A percentile compares a stretch with the other conserved stretches of the same genome.
Conservation (phyloP, 208 protist genomes). For the Trypanosoma boissoni region DNA sequence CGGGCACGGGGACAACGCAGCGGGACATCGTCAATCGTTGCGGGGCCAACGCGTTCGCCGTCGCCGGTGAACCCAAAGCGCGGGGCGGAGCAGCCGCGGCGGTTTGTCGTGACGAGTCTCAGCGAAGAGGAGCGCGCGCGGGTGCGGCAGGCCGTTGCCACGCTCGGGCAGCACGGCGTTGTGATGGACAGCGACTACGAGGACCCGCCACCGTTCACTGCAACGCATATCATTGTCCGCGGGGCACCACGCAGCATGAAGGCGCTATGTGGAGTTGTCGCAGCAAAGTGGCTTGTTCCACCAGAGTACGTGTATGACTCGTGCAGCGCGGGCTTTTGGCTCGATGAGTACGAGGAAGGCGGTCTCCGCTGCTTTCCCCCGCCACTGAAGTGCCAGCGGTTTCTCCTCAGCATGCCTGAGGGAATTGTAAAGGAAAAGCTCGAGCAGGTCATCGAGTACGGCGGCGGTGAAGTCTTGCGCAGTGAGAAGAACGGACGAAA, state of each 20-base stretch:
- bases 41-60: conserved; percentile 73
- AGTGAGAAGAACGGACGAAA: conserved; percentile 5
- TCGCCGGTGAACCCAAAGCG: conserved; percentile 81
- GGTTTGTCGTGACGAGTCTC: conserved; percentile 75
- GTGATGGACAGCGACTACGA: conserved; percentile 53
- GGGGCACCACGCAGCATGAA: conserved; percentile 81
- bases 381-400: conserved; percentile 67
- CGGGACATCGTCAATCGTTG: conserved; percentile 50
- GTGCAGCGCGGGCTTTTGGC: conserved; percentile 66
- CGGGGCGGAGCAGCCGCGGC: conserved; percentile 43
- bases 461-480: conserved; percentile 65
- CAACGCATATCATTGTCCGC: conserved; percentile 78
- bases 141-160: conserved; percentile 38
- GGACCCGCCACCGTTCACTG: conserved; percentile 47
- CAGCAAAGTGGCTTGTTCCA: conserved; percentile 68
- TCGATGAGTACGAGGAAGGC: conserved; percentile 74
- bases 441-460: conserved; percentile 79
- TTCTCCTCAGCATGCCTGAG: conserved; percentile 63
- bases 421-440: conserved; percentile 50
- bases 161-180: conserved; percentile 45
- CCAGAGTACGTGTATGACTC: conserved; percentile 77
- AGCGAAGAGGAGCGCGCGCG: conserved; percentile 44
- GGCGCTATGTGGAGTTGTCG: conserved; percentile 75
- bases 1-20: conserved; percentile 28
- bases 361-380: conserved; percentile 67